Conservation (phyloP, 1,139 yeast species). For the Hansenula anomala region DNA sequence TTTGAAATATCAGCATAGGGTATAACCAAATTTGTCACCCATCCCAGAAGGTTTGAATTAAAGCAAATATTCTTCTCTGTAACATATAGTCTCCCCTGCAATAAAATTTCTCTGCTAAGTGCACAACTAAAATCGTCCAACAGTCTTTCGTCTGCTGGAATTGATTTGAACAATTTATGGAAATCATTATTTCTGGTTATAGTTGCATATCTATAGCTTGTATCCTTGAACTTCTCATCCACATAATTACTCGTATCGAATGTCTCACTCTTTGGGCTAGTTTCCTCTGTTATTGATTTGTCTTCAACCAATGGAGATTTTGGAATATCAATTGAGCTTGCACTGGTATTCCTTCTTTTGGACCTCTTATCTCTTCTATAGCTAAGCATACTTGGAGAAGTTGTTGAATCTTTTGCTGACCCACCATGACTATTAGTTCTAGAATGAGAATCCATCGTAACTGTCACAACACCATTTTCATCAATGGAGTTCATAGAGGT, state of each 20-base stretch:
- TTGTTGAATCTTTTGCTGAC: constrained; percentile 6
- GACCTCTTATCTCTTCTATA: constrained; percentile 20
- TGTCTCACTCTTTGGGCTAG: constrained; percentile 3
- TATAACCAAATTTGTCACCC: constrained; percentile 81
- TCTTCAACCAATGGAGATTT: constrained; percentile 23
- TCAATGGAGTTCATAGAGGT: background rate
- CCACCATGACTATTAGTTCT: constrained; percentile 4
- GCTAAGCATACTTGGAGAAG: constrained; percentile 21
- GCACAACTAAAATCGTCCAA: constrained; percentile 91
- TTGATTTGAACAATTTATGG: constrained; percentile 66
- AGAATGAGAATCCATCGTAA: background rate
- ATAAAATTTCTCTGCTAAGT: constrained; percentile 73
- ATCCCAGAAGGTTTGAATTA: constrained; percentile 87
- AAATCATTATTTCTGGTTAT: constrained; percentile 71
- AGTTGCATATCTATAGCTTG: constrained; percentile 52
- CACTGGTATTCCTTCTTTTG: constrained; percentile 17
- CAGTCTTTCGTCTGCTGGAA: constrained; percentile 67
- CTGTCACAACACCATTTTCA: constrained; percentile 2
- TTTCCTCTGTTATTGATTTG: no score
- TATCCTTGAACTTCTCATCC: constrained; percentile 36
- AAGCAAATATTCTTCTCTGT: constrained; percentile 81
- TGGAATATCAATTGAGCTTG: constrained; percentile 17
- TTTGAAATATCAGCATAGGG: constrained; percentile 67
- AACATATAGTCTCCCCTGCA: constrained; percentile 89
- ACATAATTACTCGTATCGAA: constrained; percentile 33